A percentile compares a stretch with the other conserved stretches of the same genome.
Conservation (phyloP, 1,139 yeast species). For the Saccharomyces uvarum region DNA sequence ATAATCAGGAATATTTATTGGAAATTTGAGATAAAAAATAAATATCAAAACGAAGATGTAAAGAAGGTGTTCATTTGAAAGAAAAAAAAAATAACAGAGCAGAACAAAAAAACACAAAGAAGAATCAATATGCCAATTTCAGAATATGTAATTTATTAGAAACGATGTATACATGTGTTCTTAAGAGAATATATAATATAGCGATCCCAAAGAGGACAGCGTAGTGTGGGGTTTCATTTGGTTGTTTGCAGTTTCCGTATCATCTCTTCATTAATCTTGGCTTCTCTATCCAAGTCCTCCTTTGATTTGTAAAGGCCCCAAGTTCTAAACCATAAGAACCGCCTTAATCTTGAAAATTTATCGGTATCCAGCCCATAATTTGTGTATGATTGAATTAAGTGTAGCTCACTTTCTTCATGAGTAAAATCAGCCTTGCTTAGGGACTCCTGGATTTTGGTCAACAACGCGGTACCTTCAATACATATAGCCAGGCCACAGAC, state of each 20-base stretch:
- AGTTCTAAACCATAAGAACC: conserved; percentile 57
- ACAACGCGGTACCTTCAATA: conserved; percentile 36
- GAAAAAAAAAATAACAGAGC: neutral
- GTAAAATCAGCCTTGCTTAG: conserved; percentile 25
- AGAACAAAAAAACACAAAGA: neutral
- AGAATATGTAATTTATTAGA: neutral
- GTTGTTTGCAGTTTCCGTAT: conserved; percentile 16
- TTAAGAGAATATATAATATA: neutral
- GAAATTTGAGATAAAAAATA: neutral
- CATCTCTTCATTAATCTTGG: conserved; percentile 29
- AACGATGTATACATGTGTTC: neutral
- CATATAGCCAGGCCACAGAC: conserved; percentile 26
- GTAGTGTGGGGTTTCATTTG: neutral
- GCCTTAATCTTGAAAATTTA: conserved; percentile 44
- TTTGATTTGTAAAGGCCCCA: conserved; percentile 31
- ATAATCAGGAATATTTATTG: neutral
- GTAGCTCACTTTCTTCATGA: conserved; percentile 43
- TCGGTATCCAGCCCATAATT: conserved; percentile 50
- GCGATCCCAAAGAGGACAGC: neutral
- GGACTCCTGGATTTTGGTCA: conserved; percentile 29
- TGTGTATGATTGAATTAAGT: conserved; percentile 42
- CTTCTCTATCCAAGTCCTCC: conserved; percentile 32
- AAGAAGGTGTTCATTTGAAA: neutral
- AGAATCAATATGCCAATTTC: neutral
- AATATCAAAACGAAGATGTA: neutral